A percentile compares a stretch with the other conserved stretches of the same genome.
These are phyloP conservation scores for Zea luxurians DNA, from an alignment of 176 grass and related monocot species.

Conservation along the genomic window DNA sequence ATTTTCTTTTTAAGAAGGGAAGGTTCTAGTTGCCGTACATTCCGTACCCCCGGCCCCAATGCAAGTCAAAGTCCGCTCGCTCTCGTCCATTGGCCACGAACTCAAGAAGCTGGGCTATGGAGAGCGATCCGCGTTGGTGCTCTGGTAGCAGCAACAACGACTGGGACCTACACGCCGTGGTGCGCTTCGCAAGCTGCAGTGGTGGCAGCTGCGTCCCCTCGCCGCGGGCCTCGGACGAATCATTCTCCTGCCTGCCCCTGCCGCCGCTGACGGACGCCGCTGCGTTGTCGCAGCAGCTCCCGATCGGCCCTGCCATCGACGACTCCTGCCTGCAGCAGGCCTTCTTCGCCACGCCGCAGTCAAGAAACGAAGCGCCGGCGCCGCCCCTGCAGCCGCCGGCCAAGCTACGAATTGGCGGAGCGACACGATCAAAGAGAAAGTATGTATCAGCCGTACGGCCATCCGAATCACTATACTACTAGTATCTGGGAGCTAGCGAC, in stretches of 20 bases:
- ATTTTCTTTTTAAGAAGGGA: neutral
- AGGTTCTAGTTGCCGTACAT: slow-evolving; percentile 14
- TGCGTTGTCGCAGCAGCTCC: slow-evolving; percentile 4
- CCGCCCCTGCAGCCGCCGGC: neutral
- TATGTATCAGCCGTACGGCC: slow-evolving; percentile 20
- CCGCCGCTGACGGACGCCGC: neutral
- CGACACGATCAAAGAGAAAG: slow-evolving; percentile 62
- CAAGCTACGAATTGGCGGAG: neutral
- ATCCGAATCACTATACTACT: too few species aligned
- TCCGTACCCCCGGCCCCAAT: neutral
- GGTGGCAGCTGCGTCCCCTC: neutral
- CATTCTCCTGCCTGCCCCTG: slow-evolving; percentile 25
- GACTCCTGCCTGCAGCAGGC: slow-evolving; percentile 44
- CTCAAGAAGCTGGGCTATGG: slow-evolving; percentile 13
- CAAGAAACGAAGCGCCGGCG: neutral
- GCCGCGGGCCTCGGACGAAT: neutral
- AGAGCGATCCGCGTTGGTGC: slow-evolving; percentile 25
- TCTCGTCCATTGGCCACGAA: neutral
- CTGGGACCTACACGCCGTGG: slow-evolving; percentile 80
- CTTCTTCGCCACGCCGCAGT: slow-evolving; percentile 28
- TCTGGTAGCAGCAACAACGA: slow-evolving; percentile 41
- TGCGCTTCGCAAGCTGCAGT: slow-evolving; percentile 41
- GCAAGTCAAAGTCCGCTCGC: slow-evolving; percentile 61
- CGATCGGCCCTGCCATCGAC: slow-evolving; percentile 18
- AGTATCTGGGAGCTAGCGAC: too few species aligned